Evolutionary conservation across 805 yeast genomes (phyloP).

Genomic region (Cyberlindnera mississippiensis): DNA sequence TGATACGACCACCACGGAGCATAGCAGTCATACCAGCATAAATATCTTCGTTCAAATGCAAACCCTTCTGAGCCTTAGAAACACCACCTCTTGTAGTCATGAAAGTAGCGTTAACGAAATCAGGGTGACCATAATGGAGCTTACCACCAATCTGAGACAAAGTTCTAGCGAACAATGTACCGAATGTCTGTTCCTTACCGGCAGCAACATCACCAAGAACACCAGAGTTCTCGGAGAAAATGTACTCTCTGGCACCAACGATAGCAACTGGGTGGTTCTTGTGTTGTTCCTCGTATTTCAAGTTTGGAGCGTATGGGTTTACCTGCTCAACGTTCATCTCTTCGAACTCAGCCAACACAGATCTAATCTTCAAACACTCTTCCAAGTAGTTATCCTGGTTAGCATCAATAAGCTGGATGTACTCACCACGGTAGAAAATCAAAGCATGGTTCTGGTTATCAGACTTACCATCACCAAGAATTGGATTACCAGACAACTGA

Average conservation of each 20-base stretch:
- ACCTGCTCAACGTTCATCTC: conserved; percentile 71
- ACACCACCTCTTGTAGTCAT: conserved; percentile 89
- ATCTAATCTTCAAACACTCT: conserved; percentile 80
- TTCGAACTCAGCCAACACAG: conserved; percentile 72
- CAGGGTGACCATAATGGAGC: conserved; percentile 87
- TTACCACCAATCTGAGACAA: conserved; percentile 83
- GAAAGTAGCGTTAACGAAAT: conserved; percentile 67
- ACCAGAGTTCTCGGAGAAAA: conserved; percentile 83
- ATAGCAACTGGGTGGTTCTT: conserved; percentile 70
- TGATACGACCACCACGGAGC: conserved; percentile 82
- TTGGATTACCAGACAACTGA: conserved; percentile 78
- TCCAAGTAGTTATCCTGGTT: conserved; percentile 84
- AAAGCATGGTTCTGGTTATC: conserved; percentile 83
- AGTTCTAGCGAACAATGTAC: conserved; percentile 80
- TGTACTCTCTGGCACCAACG: conserved; percentile 84
- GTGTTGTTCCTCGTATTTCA: conserved; percentile 52
- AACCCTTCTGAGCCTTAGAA: conserved; percentile 81
- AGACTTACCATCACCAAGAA: conserved; percentile 84
- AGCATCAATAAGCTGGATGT: conserved; percentile 80
- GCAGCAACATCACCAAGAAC: conserved; percentile 87
- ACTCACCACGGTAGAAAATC: conserved; percentile 80
- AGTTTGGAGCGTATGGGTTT: conserved; percentile 72
- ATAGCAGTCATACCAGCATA: conserved; percentile 85
- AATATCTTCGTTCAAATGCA: conserved; percentile 83
- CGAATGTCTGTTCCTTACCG: conserved; percentile 86